Evolutionary conservation across 73 alveolate genomes (phyloP).

Genomic region (Paramecium biaurelia): DNA sequence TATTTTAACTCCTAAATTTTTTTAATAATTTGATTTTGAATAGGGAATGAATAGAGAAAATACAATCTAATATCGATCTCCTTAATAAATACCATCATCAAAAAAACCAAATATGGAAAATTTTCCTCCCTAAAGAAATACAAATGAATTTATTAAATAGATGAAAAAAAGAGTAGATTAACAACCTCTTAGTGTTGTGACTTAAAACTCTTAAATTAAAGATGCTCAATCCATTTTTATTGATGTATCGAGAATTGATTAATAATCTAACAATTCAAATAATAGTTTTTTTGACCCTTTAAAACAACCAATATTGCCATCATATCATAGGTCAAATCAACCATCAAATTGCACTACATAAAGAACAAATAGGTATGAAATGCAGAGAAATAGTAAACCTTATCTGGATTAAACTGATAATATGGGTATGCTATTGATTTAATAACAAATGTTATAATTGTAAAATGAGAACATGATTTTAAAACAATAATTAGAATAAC

Average conservation of each 20-base stretch:
- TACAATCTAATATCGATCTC: background rate
- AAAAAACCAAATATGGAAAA: background rate
- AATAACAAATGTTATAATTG: background rate
- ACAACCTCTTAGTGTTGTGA: background rate
- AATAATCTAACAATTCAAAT: background rate
- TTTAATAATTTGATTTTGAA: background rate
- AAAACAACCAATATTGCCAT: background rate
- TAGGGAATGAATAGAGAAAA: background rate
- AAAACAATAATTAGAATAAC: background rate
- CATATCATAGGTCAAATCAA: background rate
- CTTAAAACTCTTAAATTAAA: background rate
- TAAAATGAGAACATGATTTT: background rate
- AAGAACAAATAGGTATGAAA: background rate
- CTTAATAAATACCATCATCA: background rate
- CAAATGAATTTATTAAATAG: background rate
- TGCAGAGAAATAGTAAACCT: background rate
- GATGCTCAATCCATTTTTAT: conserved; percentile 9
- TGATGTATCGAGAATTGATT: background rate
- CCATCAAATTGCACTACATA: conserved; percentile 26
- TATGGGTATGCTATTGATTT: background rate
- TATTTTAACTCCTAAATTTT: background rate
- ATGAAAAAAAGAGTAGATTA: conserved; percentile 20
- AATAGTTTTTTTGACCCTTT: background rate
- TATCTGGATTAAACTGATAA: background rate
- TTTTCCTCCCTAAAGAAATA: background rate